phyloP scores from a whole-genome alignment of 2,329 filamentous ascomycete species.

The Ophiostoma ips region DNA sequence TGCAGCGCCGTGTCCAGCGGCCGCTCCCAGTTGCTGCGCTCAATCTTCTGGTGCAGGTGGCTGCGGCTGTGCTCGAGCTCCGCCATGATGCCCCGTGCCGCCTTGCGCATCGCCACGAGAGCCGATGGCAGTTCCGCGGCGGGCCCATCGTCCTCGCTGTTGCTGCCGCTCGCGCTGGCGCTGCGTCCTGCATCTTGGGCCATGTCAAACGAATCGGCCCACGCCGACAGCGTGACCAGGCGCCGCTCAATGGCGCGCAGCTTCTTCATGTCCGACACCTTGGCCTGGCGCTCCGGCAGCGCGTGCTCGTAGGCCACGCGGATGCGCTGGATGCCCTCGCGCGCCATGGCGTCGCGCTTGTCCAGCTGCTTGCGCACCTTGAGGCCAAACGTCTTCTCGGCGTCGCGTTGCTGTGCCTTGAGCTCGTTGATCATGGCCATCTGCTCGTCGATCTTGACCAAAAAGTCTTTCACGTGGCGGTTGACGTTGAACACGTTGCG shows the following conservation, averaged over 20 bases:
- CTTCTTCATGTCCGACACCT: slow-evolving; percentile 64
- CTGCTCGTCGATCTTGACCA: slow-evolving; percentile 98
- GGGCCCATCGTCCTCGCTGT: slow-evolving; percentile 32
- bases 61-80: slow-evolving; percentile 85
- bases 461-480: slow-evolving; percentile 94
- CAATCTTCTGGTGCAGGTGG: slow-evolving; percentile 73
- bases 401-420: slow-evolving; percentile 82
- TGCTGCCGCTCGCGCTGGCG: slow-evolving; percentile 51
- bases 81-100: slow-evolving; percentile 72
- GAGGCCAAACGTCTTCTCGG: slow-evolving; percentile 63
- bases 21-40: slow-evolving; percentile 75
- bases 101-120: slow-evolving; percentile 66
- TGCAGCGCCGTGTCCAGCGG: slow-evolving; percentile 77
- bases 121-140: slow-evolving; percentile 45
- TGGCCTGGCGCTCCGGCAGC: slow-evolving; percentile 61
- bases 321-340: slow-evolving; percentile 68
- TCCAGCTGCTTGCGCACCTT: slow-evolving; percentile 88
- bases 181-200: slow-evolving; percentile 53
- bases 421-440: slow-evolving; percentile 94
- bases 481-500: slow-evolving; percentile 98
- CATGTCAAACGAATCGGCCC: slow-evolving; percentile 83
- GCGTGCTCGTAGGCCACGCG: slow-evolving; percentile 76
- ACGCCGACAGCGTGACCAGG: slow-evolving; percentile 73
- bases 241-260: slow-evolving; percentile 70
- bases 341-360: slow-evolving; percentile 61